Evolutionary conservation across 164 flowering plant genomes (phyloP).

Genomic region (Pachysandra terminalis): DNA sequence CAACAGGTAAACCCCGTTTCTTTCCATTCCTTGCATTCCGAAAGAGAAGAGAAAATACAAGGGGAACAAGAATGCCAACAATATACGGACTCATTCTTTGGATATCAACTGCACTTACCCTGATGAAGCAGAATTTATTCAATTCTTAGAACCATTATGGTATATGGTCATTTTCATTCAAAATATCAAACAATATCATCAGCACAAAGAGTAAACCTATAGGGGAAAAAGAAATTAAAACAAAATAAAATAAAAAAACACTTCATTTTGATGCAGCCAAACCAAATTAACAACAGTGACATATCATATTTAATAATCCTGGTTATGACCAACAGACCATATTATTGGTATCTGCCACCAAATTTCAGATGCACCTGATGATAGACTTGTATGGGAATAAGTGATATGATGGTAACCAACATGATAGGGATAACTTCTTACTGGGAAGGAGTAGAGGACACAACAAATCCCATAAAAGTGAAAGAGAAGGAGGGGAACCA

Average conservation of each 20-base stretch:
- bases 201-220: not conserved
- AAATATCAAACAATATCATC: constrained; percentile 6
- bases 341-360: too few species aligned
- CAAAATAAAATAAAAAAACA: too few species aligned
- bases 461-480: too few species aligned
- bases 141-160: not conserved
- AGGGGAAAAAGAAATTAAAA: too few species aligned
- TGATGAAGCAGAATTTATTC: constrained; percentile 8
- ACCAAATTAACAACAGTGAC: not conserved
- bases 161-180: constrained; percentile 9
- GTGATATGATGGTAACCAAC: too few species aligned
- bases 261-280: not conserved
- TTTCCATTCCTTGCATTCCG: constrained; percentile 51
- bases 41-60: constrained; percentile 49
- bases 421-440: too few species aligned
- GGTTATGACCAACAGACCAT: not conserved
- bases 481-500: too few species aligned
- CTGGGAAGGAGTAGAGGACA: too few species aligned
- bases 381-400: too few species aligned
- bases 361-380: too few species aligned
- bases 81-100: constrained; percentile 60
- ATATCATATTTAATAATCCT: not conserved
- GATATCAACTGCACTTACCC: not conserved
- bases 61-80: constrained; percentile 72
- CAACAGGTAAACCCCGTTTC: constrained; percentile 70